A percentile compares a stretch with the other conserved stretches of the same genome.
Conservation (phyloP, 331 rosid genomes). For the Arachis monticola region DNA sequence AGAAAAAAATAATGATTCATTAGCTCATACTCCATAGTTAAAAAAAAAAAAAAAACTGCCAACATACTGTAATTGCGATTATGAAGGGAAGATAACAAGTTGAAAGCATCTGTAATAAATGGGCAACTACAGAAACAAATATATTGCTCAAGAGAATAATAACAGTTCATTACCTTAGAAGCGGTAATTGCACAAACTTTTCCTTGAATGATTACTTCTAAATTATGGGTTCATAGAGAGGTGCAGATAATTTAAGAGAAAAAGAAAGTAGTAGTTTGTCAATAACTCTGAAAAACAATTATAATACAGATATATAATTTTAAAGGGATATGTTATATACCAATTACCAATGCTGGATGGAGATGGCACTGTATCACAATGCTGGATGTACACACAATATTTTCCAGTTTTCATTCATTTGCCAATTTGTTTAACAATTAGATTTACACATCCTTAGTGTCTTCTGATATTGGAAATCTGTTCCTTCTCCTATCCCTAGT, state of each 20-base stretch:
- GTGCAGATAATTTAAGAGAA: not conserved
- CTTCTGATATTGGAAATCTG: slow-evolving; percentile 30
- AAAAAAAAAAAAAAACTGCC: not conserved
- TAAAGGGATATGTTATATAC: not conserved
- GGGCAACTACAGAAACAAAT: too few relatives aligned
- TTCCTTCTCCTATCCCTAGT: slow-evolving; percentile 77
- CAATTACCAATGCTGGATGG: not conserved
- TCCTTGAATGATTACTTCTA: slow-evolving; percentile 6
- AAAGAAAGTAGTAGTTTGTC: not conserved
- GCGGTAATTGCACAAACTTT: slow-evolving; percentile 4
- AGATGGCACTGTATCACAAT: too few relatives aligned
- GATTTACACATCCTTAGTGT: slow-evolving; percentile 10
- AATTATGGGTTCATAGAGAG: not conserved
- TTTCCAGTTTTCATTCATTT: too few relatives aligned
- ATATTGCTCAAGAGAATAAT: too few relatives aligned
- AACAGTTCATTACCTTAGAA: not conserved
- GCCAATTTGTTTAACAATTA: not conserved
- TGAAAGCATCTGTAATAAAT: too few relatives aligned
- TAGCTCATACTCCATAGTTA: not conserved
- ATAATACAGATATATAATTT: not conserved
- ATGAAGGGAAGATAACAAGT: not conserved
- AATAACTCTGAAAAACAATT: not conserved
- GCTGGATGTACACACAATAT: too few relatives aligned
- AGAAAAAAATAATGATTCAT: not conserved
- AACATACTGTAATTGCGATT: not conserved